Conservation (phyloP, 78 protist genomes). For the Tieghemostelium lacteum region DNA sequence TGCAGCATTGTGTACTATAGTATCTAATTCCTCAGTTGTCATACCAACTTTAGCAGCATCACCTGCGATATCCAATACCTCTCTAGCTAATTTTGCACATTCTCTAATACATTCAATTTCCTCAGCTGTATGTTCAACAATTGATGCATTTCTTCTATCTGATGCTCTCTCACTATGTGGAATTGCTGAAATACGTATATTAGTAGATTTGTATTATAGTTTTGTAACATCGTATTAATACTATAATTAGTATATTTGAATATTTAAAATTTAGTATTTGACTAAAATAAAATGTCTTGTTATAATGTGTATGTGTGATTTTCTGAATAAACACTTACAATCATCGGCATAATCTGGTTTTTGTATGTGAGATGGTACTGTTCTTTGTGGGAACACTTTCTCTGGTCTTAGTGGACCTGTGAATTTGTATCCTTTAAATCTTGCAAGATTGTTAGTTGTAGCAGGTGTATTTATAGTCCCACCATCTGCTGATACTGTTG, state of each 20-base stretch:
- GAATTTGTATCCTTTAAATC: slow-evolving; percentile 35
- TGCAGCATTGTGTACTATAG: slow-evolving; percentile 88
- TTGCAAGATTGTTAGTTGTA: neutral
- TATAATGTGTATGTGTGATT: too few relatives aligned
- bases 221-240: neutral
- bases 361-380: slow-evolving; percentile 34
- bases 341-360: slow-evolving; percentile 73
- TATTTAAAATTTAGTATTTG: too few relatives aligned
- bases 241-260: too few relatives aligned
- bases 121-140: slow-evolving; percentile 35
- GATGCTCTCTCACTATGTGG: slow-evolving; percentile 60
- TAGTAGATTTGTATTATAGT: neutral
- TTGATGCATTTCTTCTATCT: slow-evolving; percentile 36
- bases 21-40: slow-evolving; percentile 94
- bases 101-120: slow-evolving; percentile 75
- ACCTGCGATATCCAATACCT: slow-evolving; percentile 93
- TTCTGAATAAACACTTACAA: too few relatives aligned
- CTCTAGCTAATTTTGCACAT: slow-evolving; percentile 75
- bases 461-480: neutral
- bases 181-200: neutral
- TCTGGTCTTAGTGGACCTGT: slow-evolving; percentile 72
- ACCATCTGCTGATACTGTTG: neutral
- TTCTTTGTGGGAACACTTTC: slow-evolving; percentile 57
- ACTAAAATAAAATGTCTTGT: too few relatives aligned
- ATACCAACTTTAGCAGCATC: slow-evolving; percentile 85